phyloP scores from a whole-genome alignment of 2,329 filamentous ascomycete genomes.

The Fusarium ambrosium region DNA sequence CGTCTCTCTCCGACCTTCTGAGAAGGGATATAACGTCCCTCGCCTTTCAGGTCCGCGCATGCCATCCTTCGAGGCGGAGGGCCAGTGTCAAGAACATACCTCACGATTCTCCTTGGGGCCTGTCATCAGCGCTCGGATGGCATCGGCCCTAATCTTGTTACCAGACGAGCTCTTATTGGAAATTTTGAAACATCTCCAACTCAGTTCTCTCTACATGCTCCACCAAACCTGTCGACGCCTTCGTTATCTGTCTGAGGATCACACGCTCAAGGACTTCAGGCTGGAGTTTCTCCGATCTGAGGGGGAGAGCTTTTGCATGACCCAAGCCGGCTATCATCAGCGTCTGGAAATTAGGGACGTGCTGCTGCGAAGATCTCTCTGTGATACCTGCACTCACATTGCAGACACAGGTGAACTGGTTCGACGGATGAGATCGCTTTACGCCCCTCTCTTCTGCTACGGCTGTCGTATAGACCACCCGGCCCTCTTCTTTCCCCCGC shows the following conservation, averaged over 20 bases:
- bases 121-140: neutral
- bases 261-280: neutral
- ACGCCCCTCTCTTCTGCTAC: neutral
- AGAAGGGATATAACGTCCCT: neutral
- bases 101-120: neutral
- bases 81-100: neutral
- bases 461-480: neutral
- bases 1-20: neutral
- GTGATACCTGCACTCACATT: neutral
- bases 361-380: neutral
- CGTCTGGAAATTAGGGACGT: neutral
- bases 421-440: neutral
- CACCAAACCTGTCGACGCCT: slow-evolving; percentile 4
- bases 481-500: slow-evolving; percentile 1
- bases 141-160: neutral
- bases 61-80: neutral
- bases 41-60: neutral
- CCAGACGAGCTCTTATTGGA: neutral
- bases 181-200: neutral
- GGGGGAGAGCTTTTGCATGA: neutral
- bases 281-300: neutral
- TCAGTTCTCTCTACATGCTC: slow-evolving; percentile 7
- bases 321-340: neutral
- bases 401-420: neutral
- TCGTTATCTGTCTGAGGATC: neutral